Evolutionary conservation across 2,329 filamentous ascomycete species (phyloP).

Genomic region (Talaromyces sp.): DNA sequence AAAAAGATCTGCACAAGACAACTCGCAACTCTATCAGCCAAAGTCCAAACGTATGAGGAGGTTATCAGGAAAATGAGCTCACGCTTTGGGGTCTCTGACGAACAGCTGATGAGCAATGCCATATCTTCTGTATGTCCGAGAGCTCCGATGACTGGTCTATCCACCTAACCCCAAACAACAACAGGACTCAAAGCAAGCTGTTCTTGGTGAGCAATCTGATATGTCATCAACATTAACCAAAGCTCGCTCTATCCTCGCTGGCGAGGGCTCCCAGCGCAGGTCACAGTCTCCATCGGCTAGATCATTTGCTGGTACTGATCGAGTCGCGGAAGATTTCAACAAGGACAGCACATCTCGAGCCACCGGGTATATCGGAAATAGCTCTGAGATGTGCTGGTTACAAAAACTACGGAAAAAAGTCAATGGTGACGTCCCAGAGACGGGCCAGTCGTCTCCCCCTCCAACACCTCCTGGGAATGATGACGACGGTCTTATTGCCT

Average conservation of each 20-base stretch:
- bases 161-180: slow-evolving; percentile 5
- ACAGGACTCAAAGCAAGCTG: slow-evolving; percentile 15
- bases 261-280: slow-evolving; percentile 20
- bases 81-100: slow-evolving; percentile 33
- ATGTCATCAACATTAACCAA: slow-evolving; percentile 12
- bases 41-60: slow-evolving; percentile 38
- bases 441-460: slow-evolving; percentile 25
- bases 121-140: slow-evolving; percentile 27
- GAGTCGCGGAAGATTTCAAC: slow-evolving; percentile 42
- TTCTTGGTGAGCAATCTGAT: slow-evolving; percentile 20
- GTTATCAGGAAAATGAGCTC: slow-evolving; percentile 33
- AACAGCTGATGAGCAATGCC: slow-evolving; percentile 32
- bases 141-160: background rate
- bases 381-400: slow-evolving; percentile 44
- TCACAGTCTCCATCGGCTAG: slow-evolving; percentile 24
- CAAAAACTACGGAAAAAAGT: slow-evolving; percentile 35
- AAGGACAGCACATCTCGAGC: slow-evolving; percentile 33
- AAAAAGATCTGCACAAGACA: slow-evolving; percentile 26
- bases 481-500: slow-evolving; percentile 25
- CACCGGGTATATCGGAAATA: slow-evolving; percentile 42
- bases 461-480: slow-evolving; percentile 22
- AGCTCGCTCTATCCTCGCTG: slow-evolving; percentile 19
- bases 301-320: slow-evolving; percentile 37
- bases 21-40: slow-evolving; percentile 38
- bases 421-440: slow-evolving; percentile 23